A percentile compares a stretch with the other conserved stretches of the same genome.
phyloP scores from a whole-genome alignment of 176 grass and related monocot genomes.

The Triticum monococcum region DNA sequence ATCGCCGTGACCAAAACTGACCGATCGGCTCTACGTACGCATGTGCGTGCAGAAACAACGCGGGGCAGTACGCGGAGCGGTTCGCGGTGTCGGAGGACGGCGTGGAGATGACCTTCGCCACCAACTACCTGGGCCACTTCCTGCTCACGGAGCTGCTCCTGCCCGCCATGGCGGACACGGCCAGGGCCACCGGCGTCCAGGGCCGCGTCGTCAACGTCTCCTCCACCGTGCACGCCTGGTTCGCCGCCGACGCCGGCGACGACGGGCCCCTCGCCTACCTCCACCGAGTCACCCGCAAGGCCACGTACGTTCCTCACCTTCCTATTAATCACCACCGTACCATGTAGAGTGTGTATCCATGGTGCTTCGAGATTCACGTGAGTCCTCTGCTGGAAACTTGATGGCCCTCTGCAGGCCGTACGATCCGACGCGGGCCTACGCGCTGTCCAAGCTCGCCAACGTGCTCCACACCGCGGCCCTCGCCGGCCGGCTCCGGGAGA shows the following conservation, averaged over 20 bases:
- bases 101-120: conserved; percentile 96
- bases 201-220: conserved; percentile 89
- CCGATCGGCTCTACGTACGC: no score
- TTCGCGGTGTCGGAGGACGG: conserved; percentile 77
- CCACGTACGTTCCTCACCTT: conserved; percentile 56
- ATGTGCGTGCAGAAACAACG: conserved; percentile 72
- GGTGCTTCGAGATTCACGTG: conserved; percentile 18
- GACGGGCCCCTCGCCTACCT: conserved; percentile 76
- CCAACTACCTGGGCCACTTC: conserved; percentile 98
- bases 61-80: conserved; percentile 79
- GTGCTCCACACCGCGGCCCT: conserved; percentile 84
- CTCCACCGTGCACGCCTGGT: conserved; percentile 90
- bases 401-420: conserved; percentile 52
- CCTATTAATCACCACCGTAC: no score
- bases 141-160: conserved; percentile 72
- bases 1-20: neutral
- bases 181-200: conserved; percentile 60
- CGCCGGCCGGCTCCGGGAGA: conserved; percentile 53
- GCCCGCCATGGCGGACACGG: conserved; percentile 78
- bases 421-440: conserved; percentile 83
- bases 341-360: no score
- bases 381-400: neutral
- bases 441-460: conserved; percentile 95
- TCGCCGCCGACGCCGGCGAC: conserved; percentile 64
- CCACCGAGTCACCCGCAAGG: conserved; percentile 64